Conservation (phyloP, 1,284 basidiomycete species). For the Ustilago nuda region DNA sequence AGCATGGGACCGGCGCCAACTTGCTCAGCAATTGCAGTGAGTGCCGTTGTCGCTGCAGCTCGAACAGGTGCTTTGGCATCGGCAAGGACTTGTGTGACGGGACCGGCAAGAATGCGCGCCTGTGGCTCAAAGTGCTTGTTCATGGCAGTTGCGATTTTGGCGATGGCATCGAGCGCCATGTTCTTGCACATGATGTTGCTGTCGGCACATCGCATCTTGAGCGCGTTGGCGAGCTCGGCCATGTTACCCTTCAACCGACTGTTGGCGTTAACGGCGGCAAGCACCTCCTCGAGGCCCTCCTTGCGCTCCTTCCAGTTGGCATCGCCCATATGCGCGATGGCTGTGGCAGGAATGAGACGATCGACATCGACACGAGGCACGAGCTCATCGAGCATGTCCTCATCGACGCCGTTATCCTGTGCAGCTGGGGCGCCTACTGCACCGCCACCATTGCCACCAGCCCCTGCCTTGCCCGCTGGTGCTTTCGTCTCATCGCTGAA, state of each 20-base stretch:
- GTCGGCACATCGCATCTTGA: conserved; percentile 90
- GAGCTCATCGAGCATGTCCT: conserved; percentile 78
- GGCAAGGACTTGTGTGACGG: conserved; percentile 85
- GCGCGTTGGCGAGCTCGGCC: conserved; percentile 84
- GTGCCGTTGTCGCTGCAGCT: conserved; percentile 79
- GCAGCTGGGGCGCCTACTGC: conserved; percentile 14
- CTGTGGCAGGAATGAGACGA: conserved; percentile 83
- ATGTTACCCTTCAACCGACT: conserved; percentile 90
- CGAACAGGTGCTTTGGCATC: conserved; percentile 94
- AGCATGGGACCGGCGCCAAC: conserved; percentile 86
- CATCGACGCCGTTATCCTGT: conserved; percentile 46
- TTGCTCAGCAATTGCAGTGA: conserved; percentile 85
- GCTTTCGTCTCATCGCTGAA: conserved; percentile 51
- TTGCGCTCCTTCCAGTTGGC: conserved; percentile 95
- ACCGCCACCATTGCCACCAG: conserved; percentile 11
- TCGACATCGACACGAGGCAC: conserved; percentile 96
- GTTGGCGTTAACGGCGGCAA: conserved; percentile 86
- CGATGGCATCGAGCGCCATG: conserved; percentile 88
- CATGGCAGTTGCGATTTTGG: conserved; percentile 91
- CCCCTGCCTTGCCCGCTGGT: conserved; percentile 24
- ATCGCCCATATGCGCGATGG: conserved; percentile 88
- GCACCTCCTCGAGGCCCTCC: conserved; percentile 88
- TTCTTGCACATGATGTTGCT: conserved; percentile 93
- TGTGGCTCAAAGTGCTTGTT: conserved; percentile 94
- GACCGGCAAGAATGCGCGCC: conserved; percentile 79